phyloP scores from a whole-genome alignment of 352 stramenopile species.

The Globisporangium acanthophoron region DNA sequence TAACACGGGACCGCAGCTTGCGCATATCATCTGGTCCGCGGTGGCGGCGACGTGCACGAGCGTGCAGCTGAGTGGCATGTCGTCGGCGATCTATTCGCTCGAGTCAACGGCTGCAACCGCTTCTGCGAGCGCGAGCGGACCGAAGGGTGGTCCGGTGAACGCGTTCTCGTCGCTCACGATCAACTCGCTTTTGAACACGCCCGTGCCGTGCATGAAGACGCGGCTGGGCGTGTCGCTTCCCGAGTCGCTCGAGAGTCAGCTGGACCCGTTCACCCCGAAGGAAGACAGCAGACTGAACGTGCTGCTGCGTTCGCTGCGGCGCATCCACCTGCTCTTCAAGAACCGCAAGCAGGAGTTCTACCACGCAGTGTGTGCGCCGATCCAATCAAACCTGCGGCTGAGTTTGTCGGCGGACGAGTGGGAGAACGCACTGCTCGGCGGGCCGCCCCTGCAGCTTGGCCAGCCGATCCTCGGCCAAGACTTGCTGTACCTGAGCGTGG shows the following conservation, averaged over 20 bases:
- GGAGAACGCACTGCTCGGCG: constrained; percentile 36
- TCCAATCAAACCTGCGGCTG: constrained; percentile 44
- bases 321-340: constrained; percentile 52
- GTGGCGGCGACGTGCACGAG: constrained; percentile 60
- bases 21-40: constrained; percentile 74
- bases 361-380: constrained; percentile 38
- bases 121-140: constrained; percentile 12
- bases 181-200: constrained; percentile 56
- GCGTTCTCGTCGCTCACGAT: constrained; percentile 72
- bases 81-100: constrained; percentile 53
- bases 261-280: constrained; percentile 70
- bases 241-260: constrained; percentile 52
- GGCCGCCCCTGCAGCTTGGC: constrained; percentile 44
- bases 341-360: constrained; percentile 47
- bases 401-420: constrained; percentile 37
- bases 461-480: constrained; percentile 68
- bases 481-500: constrained; percentile 68
- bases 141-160: constrained; percentile 2
- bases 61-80: constrained; percentile 66
- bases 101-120: constrained; percentile 19
- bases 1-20: constrained; percentile 56
- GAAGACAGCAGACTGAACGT: constrained; percentile 78
- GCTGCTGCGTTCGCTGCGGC: constrained; percentile 53
- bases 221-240: constrained; percentile 59
- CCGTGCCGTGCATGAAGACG: constrained; percentile 44